Evolutionary conservation across 768 basidiomycete species (phyloP).

Genomic region (Termitomyces titanicus): DNA sequence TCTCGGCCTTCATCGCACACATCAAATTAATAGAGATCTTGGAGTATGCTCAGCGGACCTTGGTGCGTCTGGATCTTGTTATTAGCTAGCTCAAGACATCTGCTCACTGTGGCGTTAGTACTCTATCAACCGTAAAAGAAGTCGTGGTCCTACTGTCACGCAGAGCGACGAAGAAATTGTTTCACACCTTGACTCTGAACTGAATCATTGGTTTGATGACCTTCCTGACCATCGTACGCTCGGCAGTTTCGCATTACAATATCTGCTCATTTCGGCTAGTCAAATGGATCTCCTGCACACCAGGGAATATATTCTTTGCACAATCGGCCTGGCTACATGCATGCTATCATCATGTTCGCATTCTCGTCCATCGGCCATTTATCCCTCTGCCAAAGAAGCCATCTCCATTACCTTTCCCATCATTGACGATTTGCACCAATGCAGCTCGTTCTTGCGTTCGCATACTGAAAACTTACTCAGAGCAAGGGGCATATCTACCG

Average conservation of each 20-base stretch:
- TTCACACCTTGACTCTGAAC: slow-evolving; percentile 66
- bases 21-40: slow-evolving; percentile 60
- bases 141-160: not conserved
- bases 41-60: slow-evolving; percentile 58
- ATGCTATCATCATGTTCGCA: slow-evolving; percentile 50
- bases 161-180: slow-evolving; percentile 50
- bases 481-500: slow-evolving; percentile 25
- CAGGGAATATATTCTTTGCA: slow-evolving; percentile 38
- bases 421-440: slow-evolving; percentile 79
- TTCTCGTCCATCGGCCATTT: slow-evolving; percentile 76
- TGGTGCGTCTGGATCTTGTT: slow-evolving; percentile 35
- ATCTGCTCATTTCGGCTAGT: slow-evolving; percentile 20
- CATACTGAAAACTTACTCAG: slow-evolving; percentile 51
- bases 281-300: slow-evolving; percentile 31
- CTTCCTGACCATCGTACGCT: slow-evolving; percentile 54
- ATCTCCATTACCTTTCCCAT: slow-evolving; percentile 39
- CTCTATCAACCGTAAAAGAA: slow-evolving; percentile 11
- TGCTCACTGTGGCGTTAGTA: slow-evolving; percentile 6
- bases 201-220: slow-evolving; percentile 73
- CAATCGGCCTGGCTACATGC: slow-evolving; percentile 54
- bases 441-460: slow-evolving; percentile 73
- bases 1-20: slow-evolving; percentile 52
- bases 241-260: slow-evolving; percentile 43
- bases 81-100: not conserved
- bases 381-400: slow-evolving; percentile 60